phyloP scores from a whole-genome alignment of 1,284 basidiomycete species.

The Phylloboletellus chloephorus region DNA sequence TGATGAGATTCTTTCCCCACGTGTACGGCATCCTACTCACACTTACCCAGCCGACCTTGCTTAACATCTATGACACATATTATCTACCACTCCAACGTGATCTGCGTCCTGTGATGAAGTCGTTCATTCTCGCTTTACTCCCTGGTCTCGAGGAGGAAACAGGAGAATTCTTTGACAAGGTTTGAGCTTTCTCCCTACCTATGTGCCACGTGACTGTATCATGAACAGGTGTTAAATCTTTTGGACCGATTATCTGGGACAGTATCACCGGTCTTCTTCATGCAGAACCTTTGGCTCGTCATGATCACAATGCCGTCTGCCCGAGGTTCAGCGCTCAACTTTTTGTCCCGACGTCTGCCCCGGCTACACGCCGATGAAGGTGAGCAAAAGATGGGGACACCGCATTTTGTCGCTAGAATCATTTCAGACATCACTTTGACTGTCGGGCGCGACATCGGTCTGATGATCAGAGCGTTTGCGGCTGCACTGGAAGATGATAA shows the following conservation, averaged over 20 bases:
- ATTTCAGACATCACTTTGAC: constrained; percentile 62
- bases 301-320: constrained; percentile 88
- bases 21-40: constrained; percentile 1
- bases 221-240: constrained; percentile 67
- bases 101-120: constrained; percentile 87
- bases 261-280: constrained; percentile 83
- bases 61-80: constrained; percentile 85
- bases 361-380: constrained; percentile 65
- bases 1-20: constrained; percentile 12
- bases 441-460: constrained; percentile 81
- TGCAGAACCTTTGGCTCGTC: constrained; percentile 92
- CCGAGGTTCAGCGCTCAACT: constrained; percentile 84
- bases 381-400: constrained; percentile 25
- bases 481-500: constrained; percentile 88
- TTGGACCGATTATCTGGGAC: constrained; percentile 80
- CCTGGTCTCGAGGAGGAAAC: constrained; percentile 96
- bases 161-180: constrained; percentile 95
- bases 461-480: constrained; percentile 90
- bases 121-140: constrained; percentile 87
- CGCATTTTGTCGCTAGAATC: constrained; percentile 7
- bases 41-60: constrained; percentile 61
- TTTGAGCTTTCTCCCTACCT: constrained; percentile 29
- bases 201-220: constrained; percentile 12
- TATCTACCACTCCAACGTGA: constrained; percentile 83
- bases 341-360: constrained; percentile 76